A percentile compares a stretch with the other conserved stretches of the same genome.
Conservation (phyloP, 768 basidiomycete species). For the Tylopilus plumbeoviolaceoides region DNA sequence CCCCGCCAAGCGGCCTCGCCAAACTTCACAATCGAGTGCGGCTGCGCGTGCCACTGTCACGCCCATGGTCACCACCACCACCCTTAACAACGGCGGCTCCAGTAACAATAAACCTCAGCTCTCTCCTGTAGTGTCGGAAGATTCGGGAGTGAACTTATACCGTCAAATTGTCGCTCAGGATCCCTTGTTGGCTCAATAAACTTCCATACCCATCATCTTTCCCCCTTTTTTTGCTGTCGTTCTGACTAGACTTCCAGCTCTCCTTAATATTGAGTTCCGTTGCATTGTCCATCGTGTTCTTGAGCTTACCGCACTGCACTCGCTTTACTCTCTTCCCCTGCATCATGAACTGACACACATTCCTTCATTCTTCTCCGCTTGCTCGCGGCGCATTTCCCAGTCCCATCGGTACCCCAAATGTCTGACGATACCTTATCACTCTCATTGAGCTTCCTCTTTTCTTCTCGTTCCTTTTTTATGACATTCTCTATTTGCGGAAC, state of each 20-base stretch:
- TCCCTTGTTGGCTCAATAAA: conserved; percentile 52
- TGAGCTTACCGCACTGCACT: conserved; percentile 26
- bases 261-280: conserved; percentile 20
- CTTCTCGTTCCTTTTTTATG: conserved; percentile 24
- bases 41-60: conserved; percentile 41
- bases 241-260: conserved; percentile 15
- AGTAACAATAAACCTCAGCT: conserved; percentile 35
- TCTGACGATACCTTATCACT: conserved; percentile 35
- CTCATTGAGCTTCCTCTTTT: conserved; percentile 22
- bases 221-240: conserved; percentile 3
- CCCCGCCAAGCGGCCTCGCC: conserved; percentile 58
- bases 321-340: conserved; percentile 22
- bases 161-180: conserved; percentile 78
- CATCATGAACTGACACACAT: conserved; percentile 30
- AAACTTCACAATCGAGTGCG: conserved; percentile 70
- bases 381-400: conserved; percentile 15
- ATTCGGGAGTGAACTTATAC: conserved; percentile 82
- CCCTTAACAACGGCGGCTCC: conserved; percentile 11
- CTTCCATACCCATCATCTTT: background rate
- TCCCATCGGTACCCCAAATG: conserved; percentile 24
- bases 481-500: conserved; percentile 36
- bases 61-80: conserved; percentile 17
- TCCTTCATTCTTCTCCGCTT: conserved; percentile 21
- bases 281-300: conserved; percentile 22
- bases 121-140: conserved; percentile 67